Percentiles rank a stretch among this genome's conserved stretches.
Conservation (phyloP, 1,139 yeast species). For the Lodderomyces margitis region DNA sequence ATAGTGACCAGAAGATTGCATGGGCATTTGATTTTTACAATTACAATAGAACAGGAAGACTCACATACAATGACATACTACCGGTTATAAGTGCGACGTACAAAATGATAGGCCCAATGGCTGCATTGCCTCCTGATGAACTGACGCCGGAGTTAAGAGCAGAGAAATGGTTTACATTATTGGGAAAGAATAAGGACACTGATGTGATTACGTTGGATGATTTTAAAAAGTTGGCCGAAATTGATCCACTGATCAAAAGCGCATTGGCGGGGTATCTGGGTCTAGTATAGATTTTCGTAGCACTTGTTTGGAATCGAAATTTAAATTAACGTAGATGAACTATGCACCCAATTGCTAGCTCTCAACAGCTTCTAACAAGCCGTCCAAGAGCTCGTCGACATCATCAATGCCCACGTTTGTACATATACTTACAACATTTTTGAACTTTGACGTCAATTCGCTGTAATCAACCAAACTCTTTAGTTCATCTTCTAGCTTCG, state of each 20-base stretch:
- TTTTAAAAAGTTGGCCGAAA: conserved; percentile 75
- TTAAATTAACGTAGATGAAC: background rate
- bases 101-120: conserved; percentile 96
- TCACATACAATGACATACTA: conserved; percentile 75
- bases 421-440: conserved; percentile 86
- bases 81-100: conserved; percentile 81
- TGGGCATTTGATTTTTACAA: conserved; percentile 92
- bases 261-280: conserved; percentile 83
- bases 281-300: conserved; percentile 42
- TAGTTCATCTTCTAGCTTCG: conserved; percentile 49
- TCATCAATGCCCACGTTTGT: conserved; percentile 74
- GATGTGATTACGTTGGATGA: conserved; percentile 71
- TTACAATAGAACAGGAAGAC: conserved; percentile 70
- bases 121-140: conserved; percentile 86
- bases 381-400: conserved; percentile 82
- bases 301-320: background rate
- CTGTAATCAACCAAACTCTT: conserved; percentile 49
- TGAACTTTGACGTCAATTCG: conserved; percentile 77
- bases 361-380: conserved; percentile 86
- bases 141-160: conserved; percentile 88
- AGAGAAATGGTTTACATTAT: conserved; percentile 68
- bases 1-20: conserved; percentile 77
- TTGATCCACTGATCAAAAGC: conserved; percentile 77
- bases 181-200: conserved; percentile 70
- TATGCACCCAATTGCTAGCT: conserved; percentile 37